Evolutionary conservation across 768 basidiomycete genomes (phyloP).

Genomic region (Dentipellis fragilis): DNA sequence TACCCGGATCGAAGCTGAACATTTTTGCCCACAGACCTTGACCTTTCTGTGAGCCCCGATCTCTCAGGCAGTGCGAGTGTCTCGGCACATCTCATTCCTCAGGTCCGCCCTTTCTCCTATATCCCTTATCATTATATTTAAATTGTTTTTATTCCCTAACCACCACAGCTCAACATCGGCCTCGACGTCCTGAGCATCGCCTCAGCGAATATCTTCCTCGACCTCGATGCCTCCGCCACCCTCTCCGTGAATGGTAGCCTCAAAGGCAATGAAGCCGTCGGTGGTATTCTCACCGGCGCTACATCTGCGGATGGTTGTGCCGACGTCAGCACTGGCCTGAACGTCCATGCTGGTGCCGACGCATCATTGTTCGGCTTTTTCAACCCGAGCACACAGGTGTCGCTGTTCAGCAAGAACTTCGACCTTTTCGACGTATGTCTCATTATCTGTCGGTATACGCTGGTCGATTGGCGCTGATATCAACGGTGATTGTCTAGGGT

Average conservation of each 20-base stretch:
- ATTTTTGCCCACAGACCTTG: conserved; percentile 22
- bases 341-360: background rate
- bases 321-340: background rate
- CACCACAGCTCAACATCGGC: conserved; percentile 9
- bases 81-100: conserved; percentile 35
- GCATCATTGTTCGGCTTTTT: background rate
- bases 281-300: too few species aligned
- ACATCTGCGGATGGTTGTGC: conserved; percentile 1
- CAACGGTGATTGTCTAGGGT: too few species aligned
- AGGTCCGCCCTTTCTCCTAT: too few species aligned
- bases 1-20: too few species aligned
- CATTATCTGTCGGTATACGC: too few species aligned
- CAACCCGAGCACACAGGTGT: background rate
- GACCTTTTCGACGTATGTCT: too few species aligned
- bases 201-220: conserved; percentile 1
- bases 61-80: conserved; percentile 27
- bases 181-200: background rate
- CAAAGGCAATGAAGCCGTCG: too few species aligned
- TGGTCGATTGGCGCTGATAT: too few species aligned
- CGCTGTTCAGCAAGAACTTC: background rate
- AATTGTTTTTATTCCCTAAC: too few species aligned
- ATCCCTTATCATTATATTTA: too few species aligned
- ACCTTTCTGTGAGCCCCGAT: conserved; percentile 25
- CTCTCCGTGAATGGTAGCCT: too few species aligned
- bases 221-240: conserved; percentile 1